These are phyloP conservation scores for Aspergillus nomiae DNA, from an alignment of 2,329 filamentous ascomycete genomes.

Conservation along the genomic window DNA sequence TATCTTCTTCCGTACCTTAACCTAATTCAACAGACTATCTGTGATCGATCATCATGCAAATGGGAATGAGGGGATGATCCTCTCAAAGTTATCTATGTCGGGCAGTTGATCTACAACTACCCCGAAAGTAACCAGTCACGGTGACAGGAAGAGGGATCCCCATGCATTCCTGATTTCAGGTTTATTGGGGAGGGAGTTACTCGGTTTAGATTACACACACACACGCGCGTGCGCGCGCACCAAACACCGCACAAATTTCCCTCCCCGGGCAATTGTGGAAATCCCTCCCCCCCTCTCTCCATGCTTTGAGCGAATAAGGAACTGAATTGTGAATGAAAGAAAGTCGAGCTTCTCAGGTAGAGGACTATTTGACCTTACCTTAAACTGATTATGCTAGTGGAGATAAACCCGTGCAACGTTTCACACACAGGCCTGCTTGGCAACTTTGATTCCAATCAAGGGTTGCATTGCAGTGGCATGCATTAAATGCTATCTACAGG, in stretches of 20 bases:
- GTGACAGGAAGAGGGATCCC: neutral
- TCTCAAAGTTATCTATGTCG: slow-evolving; percentile 16
- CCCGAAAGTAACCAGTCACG: neutral
- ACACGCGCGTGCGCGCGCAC: neutral
- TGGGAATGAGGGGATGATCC: slow-evolving; percentile 11
- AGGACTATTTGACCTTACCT: slow-evolving; percentile 24
- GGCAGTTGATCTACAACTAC: slow-evolving; percentile 19
- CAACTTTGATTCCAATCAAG: slow-evolving; percentile 32
- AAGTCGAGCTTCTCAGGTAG: neutral
- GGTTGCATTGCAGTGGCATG: slow-evolving; percentile 29
- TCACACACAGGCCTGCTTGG: slow-evolving; percentile 31
- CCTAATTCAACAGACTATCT: slow-evolving; percentile 19
- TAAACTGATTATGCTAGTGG: slow-evolving; percentile 38
- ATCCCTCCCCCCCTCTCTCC: neutral
- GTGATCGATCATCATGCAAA: slow-evolving; percentile 20
- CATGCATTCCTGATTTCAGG: neutral
- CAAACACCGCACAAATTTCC: neutral
- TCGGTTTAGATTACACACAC: neutral
- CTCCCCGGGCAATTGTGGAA: neutral
- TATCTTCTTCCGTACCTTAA: slow-evolving; percentile 16
- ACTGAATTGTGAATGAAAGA: neutral
- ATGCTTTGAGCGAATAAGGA: neutral
- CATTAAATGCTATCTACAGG: slow-evolving; percentile 5
- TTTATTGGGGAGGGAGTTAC: neutral
- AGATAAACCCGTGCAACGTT: slow-evolving; percentile 43